These are phyloP conservation scores for Hymenoscyphus occultus DNA, from an alignment of 2,329 filamentous ascomycete species.

Conservation along the genomic window DNA sequence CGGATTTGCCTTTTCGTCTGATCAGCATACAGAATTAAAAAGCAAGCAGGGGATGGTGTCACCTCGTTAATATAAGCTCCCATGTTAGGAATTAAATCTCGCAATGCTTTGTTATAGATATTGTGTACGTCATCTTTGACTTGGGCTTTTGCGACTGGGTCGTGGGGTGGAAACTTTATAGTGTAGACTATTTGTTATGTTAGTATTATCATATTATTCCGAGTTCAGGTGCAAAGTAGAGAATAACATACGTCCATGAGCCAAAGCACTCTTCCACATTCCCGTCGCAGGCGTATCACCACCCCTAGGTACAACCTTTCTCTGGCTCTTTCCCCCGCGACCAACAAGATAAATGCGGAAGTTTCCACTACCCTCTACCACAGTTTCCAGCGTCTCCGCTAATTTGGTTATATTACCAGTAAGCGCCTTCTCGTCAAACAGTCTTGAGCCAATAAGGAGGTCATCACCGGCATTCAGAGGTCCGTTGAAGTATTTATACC, in stretches of 20 bases:
- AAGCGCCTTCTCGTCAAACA: constrained; percentile 42
- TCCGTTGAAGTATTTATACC: constrained; percentile 34
- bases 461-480: constrained; percentile 42
- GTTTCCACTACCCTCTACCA: constrained; percentile 29
- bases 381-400: constrained; percentile 39
- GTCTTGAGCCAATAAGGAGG: constrained; percentile 42
- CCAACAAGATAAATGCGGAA: constrained; percentile 41
- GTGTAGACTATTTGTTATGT: constrained; percentile 8
- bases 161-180: constrained; percentile 20
- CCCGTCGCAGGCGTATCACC: constrained; percentile 48
- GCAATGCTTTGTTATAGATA: constrained; percentile 20
- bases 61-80: constrained; percentile 37
- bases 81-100: constrained; percentile 28
- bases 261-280: constrained; percentile 48
- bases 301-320: constrained; percentile 44
- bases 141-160: constrained; percentile 12
- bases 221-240: neutral
- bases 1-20: constrained; percentile 36
- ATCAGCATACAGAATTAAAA: neutral
- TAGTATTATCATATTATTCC: neutral
- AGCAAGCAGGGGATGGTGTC: neutral
- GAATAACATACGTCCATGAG: constrained; percentile 41
- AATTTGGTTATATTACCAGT: constrained; percentile 38
- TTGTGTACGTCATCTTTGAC: constrained; percentile 20
- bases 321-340: constrained; percentile 43